Percentiles rank a stretch among this genome's conserved stretches.
phyloP scores from a whole-genome alignment of 768 basidiomycete species.

The Suillus tomentosus region DNA sequence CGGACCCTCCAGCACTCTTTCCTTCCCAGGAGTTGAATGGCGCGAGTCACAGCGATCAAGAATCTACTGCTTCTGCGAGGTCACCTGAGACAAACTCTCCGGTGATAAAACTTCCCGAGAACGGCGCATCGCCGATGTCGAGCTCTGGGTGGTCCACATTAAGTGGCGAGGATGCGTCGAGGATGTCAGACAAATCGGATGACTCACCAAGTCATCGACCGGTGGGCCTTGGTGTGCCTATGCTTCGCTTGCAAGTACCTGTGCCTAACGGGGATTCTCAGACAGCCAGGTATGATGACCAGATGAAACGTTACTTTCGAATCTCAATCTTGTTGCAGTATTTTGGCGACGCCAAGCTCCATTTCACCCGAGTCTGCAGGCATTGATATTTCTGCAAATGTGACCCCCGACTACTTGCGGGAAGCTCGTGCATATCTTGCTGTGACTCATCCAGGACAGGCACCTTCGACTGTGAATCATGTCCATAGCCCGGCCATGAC shows the following conservation, averaged over 20 bases:
- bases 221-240: constrained; percentile 22
- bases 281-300: neutral
- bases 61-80: constrained; percentile 27
- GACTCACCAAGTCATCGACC: constrained; percentile 6
- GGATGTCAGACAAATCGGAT: constrained; percentile 18
- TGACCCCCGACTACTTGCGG: constrained; percentile 35
- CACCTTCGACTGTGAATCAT: constrained; percentile 14
- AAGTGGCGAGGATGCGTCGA: constrained; percentile 24
- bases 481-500: constrained; percentile 26
- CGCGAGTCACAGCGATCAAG: constrained; percentile 17
- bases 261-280: constrained; percentile 20
- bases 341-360: constrained; percentile 30
- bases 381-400: constrained; percentile 31
- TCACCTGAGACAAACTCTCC: constrained; percentile 33
- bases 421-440: constrained; percentile 36
- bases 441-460: constrained; percentile 27
- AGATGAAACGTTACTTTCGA: constrained; percentile 6
- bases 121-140: constrained; percentile 23
- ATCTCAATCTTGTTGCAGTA: constrained; percentile 16
- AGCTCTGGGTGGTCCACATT: constrained; percentile 33
- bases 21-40: constrained; percentile 22
- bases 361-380: constrained; percentile 37
- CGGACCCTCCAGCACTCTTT: constrained; percentile 22
- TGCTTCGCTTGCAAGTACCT: constrained; percentile 32
- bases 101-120: constrained; percentile 30